These are phyloP conservation scores for Penicillium hesseltinei DNA, from an alignment of 2,329 filamentous ascomycete species.

Conservation along the genomic window DNA sequence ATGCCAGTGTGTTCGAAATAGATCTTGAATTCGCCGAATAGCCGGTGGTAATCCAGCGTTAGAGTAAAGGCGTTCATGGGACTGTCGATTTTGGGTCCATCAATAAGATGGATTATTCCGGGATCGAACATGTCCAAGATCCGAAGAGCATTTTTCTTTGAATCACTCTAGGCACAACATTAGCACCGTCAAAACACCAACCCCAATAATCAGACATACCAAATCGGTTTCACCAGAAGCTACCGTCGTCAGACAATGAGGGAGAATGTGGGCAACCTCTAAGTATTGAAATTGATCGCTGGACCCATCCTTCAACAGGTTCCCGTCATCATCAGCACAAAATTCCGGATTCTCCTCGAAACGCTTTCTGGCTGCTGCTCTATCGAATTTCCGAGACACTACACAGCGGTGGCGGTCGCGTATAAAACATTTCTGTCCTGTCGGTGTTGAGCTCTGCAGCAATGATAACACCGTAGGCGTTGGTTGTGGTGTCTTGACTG, in stretches of 20 bases:
- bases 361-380: background rate
- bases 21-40: background rate
- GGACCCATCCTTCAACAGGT: background rate
- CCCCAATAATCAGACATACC: background rate
- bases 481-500: background rate
- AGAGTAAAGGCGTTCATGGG: background rate
- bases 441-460: too few relatives aligned
- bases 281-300: background rate
- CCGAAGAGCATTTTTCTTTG: background rate
- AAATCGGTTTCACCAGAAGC: background rate
- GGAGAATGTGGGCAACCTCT: background rate
- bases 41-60: background rate
- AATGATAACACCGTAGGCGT: background rate
- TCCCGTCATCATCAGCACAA: background rate
- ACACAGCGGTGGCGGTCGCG: background rate
- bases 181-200: too few relatives aligned
- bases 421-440: background rate
- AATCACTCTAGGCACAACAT: too few relatives aligned
- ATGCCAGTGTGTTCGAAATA: conserved; percentile 3
- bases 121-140: background rate
- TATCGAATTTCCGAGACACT: background rate
- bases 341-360: background rate
- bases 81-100: background rate
- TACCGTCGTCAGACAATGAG: background rate
- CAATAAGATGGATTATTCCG: background rate